A percentile compares a stretch with the other conserved stretches of the same genome.
Evolutionary conservation across 768 basidiomycete genomes (phyloP).

Genomic region (Russula griseocarnosa): DNA sequence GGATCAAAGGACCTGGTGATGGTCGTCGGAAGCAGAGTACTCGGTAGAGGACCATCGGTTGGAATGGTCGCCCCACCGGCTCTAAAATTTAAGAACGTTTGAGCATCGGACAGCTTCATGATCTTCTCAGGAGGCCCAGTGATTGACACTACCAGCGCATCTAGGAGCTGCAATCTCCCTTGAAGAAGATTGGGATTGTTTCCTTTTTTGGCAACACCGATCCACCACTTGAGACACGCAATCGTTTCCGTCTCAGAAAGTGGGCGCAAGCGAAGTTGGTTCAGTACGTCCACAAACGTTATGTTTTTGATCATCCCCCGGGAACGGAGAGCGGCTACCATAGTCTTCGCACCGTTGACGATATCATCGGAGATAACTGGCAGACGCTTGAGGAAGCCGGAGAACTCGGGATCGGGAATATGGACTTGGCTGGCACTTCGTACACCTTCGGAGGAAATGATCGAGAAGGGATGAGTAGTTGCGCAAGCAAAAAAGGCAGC

Average conservation of each 20-base stretch:
- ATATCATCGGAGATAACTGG: conserved; percentile 68
- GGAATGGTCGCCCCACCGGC: conserved; percentile 56
- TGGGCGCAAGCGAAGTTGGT: conserved; percentile 67
- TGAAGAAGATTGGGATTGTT: conserved; percentile 35
- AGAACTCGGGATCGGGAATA: conserved; percentile 65
- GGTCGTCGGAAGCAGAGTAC: conserved; percentile 61
- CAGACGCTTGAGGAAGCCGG: conserved; percentile 71
- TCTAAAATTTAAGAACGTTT: conserved; percentile 65
- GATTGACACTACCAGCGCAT: conserved; percentile 60
- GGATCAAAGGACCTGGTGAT: conserved; percentile 58
- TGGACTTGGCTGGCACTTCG: conserved; percentile 63
- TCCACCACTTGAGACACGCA: conserved; percentile 90
- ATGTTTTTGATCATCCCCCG: conserved; percentile 68
- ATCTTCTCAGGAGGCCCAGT: conserved; percentile 49
- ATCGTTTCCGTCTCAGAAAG: conserved; percentile 68
- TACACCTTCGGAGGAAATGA: conserved; percentile 76
- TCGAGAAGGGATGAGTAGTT: conserved; percentile 48
- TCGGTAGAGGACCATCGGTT: conserved; percentile 69
- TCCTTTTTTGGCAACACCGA: conserved; percentile 41
- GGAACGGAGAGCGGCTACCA: conserved; percentile 58
- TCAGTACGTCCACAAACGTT: conserved; percentile 76
- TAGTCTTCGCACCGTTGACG: conserved; percentile 49
- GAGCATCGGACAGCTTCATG: conserved; percentile 62
- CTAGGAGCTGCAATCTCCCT: conserved; percentile 59
- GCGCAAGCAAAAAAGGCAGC: conserved; percentile 73